Evolutionary conservation across 176 grass and related monocot species (phyloP).

Genomic region (Carex pumila): DNA sequence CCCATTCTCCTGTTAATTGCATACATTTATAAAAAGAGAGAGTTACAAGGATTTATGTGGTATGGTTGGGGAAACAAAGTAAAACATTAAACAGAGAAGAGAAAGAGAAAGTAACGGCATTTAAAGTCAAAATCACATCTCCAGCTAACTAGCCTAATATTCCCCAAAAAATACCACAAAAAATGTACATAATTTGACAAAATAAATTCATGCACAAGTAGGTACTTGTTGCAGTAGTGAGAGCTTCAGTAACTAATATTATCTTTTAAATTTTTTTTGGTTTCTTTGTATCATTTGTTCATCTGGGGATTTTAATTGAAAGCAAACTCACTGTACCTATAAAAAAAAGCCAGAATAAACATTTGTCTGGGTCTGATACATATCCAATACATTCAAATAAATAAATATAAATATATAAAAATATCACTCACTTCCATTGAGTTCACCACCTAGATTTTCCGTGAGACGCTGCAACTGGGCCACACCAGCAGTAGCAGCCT

Average conservation of each 20-base stretch:
- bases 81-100: too few relatives aligned
- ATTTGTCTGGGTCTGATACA: neutral
- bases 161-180: neutral
- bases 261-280: neutral
- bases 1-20: conserved; percentile 51
- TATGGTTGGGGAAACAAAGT: too few relatives aligned
- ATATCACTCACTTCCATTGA: conserved; percentile 32
- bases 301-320: neutral
- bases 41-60: too few relatives aligned
- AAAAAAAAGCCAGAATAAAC: neutral
- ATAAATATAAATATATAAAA: neutral
- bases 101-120: too few relatives aligned
- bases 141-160: too few relatives aligned
- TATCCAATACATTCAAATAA: neutral
- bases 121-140: too few relatives aligned
- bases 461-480: conserved; percentile 66
- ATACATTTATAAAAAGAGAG: neutral
- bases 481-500: conserved; percentile 61
- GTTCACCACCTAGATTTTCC: conserved; percentile 54
- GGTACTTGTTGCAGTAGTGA: neutral
- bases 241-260: neutral
- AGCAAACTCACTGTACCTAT: neutral
- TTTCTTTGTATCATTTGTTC: neutral
- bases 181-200: neutral
- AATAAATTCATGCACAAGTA: neutral